Conservation (phyloP, 2,329 filamentous ascomycete species). For the Zasmidium cellare region DNA sequence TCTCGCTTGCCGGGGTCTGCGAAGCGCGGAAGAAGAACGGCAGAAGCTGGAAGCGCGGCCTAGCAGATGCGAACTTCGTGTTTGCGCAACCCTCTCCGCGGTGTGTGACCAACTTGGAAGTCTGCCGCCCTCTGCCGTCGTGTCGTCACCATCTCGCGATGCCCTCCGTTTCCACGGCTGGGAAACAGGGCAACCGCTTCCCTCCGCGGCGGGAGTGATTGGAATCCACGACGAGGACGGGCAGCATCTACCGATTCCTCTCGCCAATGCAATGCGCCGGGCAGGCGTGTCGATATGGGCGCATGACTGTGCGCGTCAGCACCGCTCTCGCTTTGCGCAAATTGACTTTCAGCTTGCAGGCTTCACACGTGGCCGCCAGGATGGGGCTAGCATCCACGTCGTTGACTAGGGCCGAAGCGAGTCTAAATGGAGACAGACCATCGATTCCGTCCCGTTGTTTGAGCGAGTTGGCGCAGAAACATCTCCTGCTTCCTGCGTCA, state of each 20-base stretch:
- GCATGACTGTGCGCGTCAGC: neutral
- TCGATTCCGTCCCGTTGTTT: neutral
- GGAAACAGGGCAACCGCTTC: neutral
- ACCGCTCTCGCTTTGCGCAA: neutral
- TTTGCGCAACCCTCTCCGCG: neutral
- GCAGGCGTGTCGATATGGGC: neutral
- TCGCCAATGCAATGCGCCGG: neutral
- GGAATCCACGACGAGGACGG: neutral
- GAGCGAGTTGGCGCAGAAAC: neutral
- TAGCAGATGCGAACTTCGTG: neutral
- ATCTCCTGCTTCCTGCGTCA: conserved; percentile 9
- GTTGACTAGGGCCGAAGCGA: neutral
- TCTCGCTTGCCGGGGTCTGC: conserved; percentile 18
- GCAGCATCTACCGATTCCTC: neutral
- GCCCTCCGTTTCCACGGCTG: neutral
- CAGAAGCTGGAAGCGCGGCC: conserved; percentile 4
- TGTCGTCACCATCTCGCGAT: conserved; percentile 1
- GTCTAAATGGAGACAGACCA: conserved; percentile 1
- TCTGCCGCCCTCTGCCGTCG: conserved; percentile 1
- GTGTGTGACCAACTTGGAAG: neutral
- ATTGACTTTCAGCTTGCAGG: conserved; percentile 1
- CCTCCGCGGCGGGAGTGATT: neutral
- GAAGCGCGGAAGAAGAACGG: conserved; percentile 18
- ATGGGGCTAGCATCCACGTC: neutral
- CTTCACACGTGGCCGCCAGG: conserved; percentile 6